Evolutionary conservation across 1,139 yeast genomes (phyloP).

Genomic region (Candida sanyaensis): DNA sequence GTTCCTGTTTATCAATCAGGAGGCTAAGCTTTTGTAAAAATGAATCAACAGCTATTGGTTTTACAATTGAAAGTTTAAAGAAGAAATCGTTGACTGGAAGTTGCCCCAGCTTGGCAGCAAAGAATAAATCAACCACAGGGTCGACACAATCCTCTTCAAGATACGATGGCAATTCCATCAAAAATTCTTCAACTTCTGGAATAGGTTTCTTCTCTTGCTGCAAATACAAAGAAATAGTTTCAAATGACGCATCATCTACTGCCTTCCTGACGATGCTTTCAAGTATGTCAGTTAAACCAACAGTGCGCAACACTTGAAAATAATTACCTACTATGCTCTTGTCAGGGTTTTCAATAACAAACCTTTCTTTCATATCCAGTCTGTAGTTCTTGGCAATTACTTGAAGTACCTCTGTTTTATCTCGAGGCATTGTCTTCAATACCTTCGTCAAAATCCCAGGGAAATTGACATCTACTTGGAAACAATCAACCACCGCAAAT

Average conservation of each 20-base stretch:
- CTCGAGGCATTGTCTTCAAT: not conserved
- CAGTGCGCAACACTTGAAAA: slow-evolving; percentile 6
- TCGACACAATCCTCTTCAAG: slow-evolving; percentile 29
- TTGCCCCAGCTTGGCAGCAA: slow-evolving; percentile 15
- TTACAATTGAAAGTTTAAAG: slow-evolving; percentile 24
- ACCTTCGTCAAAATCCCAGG: slow-evolving; percentile 4
- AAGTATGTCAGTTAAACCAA: slow-evolving; percentile 5
- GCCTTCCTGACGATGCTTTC: slow-evolving; percentile 23
- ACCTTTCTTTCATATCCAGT: not conserved
- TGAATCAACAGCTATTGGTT: slow-evolving; percentile 15
- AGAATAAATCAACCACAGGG: slow-evolving; percentile 24
- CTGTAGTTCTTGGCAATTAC: not conserved
- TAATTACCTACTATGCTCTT: slow-evolving; percentile 5
- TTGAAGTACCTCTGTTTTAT: slow-evolving; percentile 2
- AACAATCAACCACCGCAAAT: slow-evolving; percentile 3
- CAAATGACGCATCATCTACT: slow-evolving; percentile 14
- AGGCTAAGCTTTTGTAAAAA: slow-evolving; percentile 12
- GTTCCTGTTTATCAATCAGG: slow-evolving; percentile 5
- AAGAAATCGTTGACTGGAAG: slow-evolving; percentile 31
- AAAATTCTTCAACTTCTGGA: slow-evolving; percentile 12
- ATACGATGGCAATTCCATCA: slow-evolving; percentile 26
- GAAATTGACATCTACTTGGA: slow-evolving; percentile 2
- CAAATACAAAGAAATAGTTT: slow-evolving; percentile 8
- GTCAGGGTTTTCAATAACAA: not conserved
- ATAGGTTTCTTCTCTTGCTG: slow-evolving; percentile 2